Evolutionary conservation across 169 alveolate species (phyloP), one percentile per base, ranked within the genome.

Genomic region (Amoebophrya sp.): DNA sequence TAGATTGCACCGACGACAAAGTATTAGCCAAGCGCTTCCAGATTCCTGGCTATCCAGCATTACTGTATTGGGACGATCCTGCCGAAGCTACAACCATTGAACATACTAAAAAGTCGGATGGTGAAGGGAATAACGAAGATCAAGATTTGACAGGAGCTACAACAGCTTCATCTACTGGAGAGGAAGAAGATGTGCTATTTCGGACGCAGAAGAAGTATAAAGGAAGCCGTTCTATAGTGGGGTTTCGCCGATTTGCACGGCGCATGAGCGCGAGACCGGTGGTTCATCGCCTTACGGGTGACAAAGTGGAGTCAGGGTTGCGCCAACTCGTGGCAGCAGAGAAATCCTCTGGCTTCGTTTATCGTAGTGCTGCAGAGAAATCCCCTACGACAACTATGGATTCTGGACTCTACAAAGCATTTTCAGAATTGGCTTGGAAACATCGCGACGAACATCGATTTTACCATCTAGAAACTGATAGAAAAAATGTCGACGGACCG

Each of bases 1-100:
- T 36, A 6, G 83, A 65, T 36, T 65, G 83, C 83, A 65, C 83
- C 39, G 83, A 65, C 83, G 83, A 65, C 83, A 65, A 65, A 36
- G 26, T 18, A 10, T 36, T 65, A 10, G 33, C 83, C 39, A 1
- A 18, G 33, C 12, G 0, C 39, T 65, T 65, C 26, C 36, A 26
- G 83, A 36, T 65, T 29, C 83, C 18, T 29, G 83, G 83, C 83
- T 65, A 65, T 18, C 83, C 83, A 29, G 83, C 83, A 36, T 26
- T 65, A 29, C n/a, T 26, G 38, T 65, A 65, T 36, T 36, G 83
- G 36, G 83, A 65, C 26, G 83, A 65, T 29, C 76, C 23, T 10
- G 76, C 10, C 76, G 23, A 14, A 23, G 76, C 10, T 23, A 53
- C n/a, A 10, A 53, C 76, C 76, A 53, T 10, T 10, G n/a, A 10